These are phyloP conservation scores for Diaporthe sp. DNA, from an alignment of 2,329 filamentous ascomycete genomes.

Conservation along the genomic window DNA sequence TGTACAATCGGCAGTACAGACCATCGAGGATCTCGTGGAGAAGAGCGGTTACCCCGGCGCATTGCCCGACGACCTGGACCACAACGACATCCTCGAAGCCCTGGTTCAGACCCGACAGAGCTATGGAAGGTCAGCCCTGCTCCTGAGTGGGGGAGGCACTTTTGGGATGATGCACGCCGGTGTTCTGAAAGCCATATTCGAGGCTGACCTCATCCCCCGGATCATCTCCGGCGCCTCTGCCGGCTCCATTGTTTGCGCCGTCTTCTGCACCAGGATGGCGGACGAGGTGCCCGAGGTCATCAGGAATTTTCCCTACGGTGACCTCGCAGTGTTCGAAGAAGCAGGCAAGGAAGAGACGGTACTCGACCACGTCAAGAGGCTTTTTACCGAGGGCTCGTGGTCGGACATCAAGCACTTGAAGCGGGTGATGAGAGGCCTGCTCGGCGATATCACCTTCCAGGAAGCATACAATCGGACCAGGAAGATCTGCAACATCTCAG, in stretches of 20 bases:
- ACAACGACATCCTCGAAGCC: constrained; percentile 71
- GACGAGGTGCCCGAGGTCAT: constrained; percentile 80
- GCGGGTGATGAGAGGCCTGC: constrained; percentile 81
- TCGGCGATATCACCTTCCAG: constrained; percentile 93
- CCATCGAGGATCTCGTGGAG: constrained; percentile 78
- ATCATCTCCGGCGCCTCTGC: constrained; percentile 91
- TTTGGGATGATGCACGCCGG: constrained; percentile 95
- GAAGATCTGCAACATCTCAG: constrained; percentile 91
- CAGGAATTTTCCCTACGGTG: constrained; percentile 79
- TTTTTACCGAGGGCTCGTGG: constrained; percentile 85
- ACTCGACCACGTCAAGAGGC: constrained; percentile 74
- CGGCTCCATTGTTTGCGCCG: constrained; percentile 85
- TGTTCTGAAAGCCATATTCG: constrained; percentile 83
- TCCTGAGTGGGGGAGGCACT: constrained; percentile 87
- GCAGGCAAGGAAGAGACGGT: constrained; percentile 68
- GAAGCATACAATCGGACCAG: constrained; percentile 96
- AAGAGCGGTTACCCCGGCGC: constrained; percentile 54
- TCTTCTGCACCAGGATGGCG: constrained; percentile 82
- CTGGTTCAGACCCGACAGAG: constrained; percentile 79
- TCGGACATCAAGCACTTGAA: constrained; percentile 86
- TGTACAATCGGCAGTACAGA: constrained; percentile 80
- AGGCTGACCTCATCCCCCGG: constrained; percentile 79
- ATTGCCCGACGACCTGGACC: constrained; percentile 65
- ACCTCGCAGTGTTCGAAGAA: constrained; percentile 82
- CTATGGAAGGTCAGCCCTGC: constrained; percentile 84